Conservation (phyloP, 768 basidiomycete species). For the Butyriboletus loyo region DNA sequence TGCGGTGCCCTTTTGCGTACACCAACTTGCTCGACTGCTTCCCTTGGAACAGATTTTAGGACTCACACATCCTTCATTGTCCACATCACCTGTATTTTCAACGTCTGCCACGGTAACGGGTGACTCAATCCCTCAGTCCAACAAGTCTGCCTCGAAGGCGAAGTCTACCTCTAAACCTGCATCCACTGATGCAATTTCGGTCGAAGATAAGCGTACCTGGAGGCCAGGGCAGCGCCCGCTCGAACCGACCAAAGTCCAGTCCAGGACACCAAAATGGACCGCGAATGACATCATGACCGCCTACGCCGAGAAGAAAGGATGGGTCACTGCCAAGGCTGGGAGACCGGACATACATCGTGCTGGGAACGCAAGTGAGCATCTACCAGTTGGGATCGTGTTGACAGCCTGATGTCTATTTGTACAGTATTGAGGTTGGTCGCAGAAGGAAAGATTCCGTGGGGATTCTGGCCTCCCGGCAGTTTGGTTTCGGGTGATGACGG, state of each 20-base stretch:
- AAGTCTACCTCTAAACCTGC: not conserved
- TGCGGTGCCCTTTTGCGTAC: slow-evolving; percentile 80
- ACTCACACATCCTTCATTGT: slow-evolving; percentile 49
- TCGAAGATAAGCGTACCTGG: slow-evolving; percentile 79
- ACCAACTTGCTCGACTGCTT: slow-evolving; percentile 61
- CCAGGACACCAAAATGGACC: slow-evolving; percentile 55
- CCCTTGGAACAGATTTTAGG: slow-evolving; percentile 74
- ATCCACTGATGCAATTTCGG: not conserved
- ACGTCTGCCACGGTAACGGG: not conserved
- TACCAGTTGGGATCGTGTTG: not conserved
- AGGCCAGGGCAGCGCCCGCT: slow-evolving; percentile 42
- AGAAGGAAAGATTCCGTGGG: slow-evolving; percentile 80
- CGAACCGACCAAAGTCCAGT: slow-evolving; percentile 11
- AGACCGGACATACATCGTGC: slow-evolving; percentile 86
- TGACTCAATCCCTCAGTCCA: not conserved
- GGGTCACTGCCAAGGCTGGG: slow-evolving; percentile 89
- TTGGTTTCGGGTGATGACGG: slow-evolving; percentile 39
- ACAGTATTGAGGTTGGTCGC: slow-evolving; percentile 80
- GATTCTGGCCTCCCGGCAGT: slow-evolving; percentile 72
- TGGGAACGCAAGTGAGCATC: slow-evolving; percentile 79
- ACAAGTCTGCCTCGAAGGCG: not conserved
- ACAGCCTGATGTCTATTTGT: not conserved
- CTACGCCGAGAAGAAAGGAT: slow-evolving; percentile 74
- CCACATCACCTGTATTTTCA: slow-evolving; percentile 11
- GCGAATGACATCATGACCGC: slow-evolving; percentile 81